Evolutionary conservation across 352 stramenopile species (phyloP).

Genomic region (Phytophthora hybrid): DNA sequence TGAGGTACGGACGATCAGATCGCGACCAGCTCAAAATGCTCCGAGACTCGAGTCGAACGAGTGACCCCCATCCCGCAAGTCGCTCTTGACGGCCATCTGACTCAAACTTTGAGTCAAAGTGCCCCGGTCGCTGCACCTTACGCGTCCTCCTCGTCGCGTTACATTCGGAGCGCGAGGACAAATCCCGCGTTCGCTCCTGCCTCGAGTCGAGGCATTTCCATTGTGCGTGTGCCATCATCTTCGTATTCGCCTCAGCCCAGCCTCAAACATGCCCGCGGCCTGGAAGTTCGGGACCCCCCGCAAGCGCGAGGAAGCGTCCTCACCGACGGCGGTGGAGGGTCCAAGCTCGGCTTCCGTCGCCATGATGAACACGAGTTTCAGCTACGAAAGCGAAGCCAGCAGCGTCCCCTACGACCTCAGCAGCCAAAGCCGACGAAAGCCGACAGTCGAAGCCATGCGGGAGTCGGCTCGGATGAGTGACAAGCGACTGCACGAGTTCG

Average conservation of each 20-base stretch:
- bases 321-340: slow-evolving; percentile 26
- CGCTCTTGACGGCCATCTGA: slow-evolving; percentile 39
- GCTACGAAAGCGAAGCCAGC: slow-evolving; percentile 35
- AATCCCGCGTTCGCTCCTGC: slow-evolving; percentile 30
- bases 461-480: slow-evolving; percentile 46
- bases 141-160: slow-evolving; percentile 22
- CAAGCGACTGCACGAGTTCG: slow-evolving; percentile 50
- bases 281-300: slow-evolving; percentile 16
- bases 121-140: slow-evolving; percentile 22
- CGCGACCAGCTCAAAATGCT: slow-evolving; percentile 26
- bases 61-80: slow-evolving; percentile 25
- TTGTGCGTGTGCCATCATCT: slow-evolving; percentile 21
- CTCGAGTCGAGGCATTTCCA: not conserved
- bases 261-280: slow-evolving; percentile 19
- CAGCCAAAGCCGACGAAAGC: slow-evolving; percentile 24
- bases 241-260: not conserved
- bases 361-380: slow-evolving; percentile 39
- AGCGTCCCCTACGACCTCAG: slow-evolving; percentile 31
- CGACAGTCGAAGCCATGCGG: slow-evolving; percentile 20
- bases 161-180: slow-evolving; percentile 39
- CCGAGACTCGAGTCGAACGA: slow-evolving; percentile 14
- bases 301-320: slow-evolving; percentile 18
- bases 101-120: slow-evolving; percentile 42
- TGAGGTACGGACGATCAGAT: slow-evolving; percentile 35
- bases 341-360: slow-evolving; percentile 27